Conservation (phyloP, 2,329 filamentous ascomycete species). For the Hymenoscyphus linearis region DNA sequence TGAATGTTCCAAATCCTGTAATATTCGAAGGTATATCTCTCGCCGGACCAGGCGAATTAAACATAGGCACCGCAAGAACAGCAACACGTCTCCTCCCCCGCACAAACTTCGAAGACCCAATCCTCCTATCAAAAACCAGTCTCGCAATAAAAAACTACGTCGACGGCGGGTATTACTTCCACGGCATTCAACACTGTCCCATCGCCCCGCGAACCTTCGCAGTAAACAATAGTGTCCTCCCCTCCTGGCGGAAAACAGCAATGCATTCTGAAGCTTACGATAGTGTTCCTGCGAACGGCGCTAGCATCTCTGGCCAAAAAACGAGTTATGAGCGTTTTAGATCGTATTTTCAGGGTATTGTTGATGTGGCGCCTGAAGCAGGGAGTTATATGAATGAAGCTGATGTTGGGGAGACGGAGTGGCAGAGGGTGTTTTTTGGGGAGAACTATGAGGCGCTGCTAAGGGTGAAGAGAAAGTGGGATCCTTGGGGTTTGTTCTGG, state of each 20-base stretch:
- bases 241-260: constrained; percentile 11
- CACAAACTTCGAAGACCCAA: constrained; percentile 32
- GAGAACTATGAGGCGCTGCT: constrained; percentile 35
- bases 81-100: constrained; percentile 39
- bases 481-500: constrained; percentile 38
- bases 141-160: constrained; percentile 30
- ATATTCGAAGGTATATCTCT: neutral
- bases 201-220: constrained; percentile 2
- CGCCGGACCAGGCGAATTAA: neutral
- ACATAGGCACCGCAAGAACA: neutral
- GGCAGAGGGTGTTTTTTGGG: constrained; percentile 24
- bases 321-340: constrained; percentile 33
- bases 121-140: constrained; percentile 22
- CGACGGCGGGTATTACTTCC: constrained; percentile 32
- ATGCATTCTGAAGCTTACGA: constrained; percentile 16
- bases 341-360: constrained; percentile 8
- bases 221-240: constrained; percentile 11
- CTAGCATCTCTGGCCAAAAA: constrained; percentile 35
- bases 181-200: constrained; percentile 20
- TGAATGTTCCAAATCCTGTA: constrained; percentile 18
- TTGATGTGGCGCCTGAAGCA: constrained; percentile 21
- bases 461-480: constrained; percentile 44
- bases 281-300: constrained; percentile 30
- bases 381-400: constrained; percentile 47
- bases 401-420: constrained; percentile 39